Percentiles rank a stretch among this genome's conserved stretches.
Conservation (phyloP, 495 filamentous ascomycete species). For the Penicillium salamii region DNA sequence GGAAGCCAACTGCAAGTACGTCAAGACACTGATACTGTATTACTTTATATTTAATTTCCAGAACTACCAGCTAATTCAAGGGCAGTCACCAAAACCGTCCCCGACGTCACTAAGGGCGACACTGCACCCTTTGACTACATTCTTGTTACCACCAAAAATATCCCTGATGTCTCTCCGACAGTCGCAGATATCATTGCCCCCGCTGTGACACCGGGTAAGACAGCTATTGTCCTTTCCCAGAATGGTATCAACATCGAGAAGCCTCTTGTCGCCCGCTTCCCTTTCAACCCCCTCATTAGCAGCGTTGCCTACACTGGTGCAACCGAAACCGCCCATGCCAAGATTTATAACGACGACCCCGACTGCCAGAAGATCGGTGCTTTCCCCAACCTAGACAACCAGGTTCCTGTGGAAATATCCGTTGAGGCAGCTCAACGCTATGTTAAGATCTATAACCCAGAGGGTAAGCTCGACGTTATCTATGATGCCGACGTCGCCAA, state of each 20-base stretch:
- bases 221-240: conserved; percentile 56
- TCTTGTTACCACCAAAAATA: conserved; percentile 42
- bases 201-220: conserved; percentile 46
- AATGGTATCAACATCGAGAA: conserved; percentile 64
- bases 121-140: conserved; percentile 56
- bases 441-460: neutral
- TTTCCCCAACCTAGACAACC: conserved; percentile 41
- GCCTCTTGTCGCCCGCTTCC: conserved; percentile 49
- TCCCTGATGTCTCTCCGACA: conserved; percentile 39
- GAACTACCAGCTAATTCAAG: too few relatives aligned
- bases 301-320: conserved; percentile 52
- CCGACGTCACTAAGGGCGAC: too few relatives aligned
- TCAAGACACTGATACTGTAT: too few relatives aligned
- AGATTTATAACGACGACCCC: conserved; percentile 43
- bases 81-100: too few relatives aligned
- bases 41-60: too few relatives aligned
- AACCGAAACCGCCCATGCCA: conserved; percentile 41
- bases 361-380: conserved; percentile 43
- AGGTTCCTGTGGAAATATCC: neutral
- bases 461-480: neutral
- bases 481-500: neutral
- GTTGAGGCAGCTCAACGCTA: neutral
- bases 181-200: conserved; percentile 45
- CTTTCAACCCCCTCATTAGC: conserved; percentile 49
- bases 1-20: conserved; percentile 15